Evolutionary conservation across 1,139 yeast species (phyloP).

Genomic region (Debaryomycetaceae sp.): DNA sequence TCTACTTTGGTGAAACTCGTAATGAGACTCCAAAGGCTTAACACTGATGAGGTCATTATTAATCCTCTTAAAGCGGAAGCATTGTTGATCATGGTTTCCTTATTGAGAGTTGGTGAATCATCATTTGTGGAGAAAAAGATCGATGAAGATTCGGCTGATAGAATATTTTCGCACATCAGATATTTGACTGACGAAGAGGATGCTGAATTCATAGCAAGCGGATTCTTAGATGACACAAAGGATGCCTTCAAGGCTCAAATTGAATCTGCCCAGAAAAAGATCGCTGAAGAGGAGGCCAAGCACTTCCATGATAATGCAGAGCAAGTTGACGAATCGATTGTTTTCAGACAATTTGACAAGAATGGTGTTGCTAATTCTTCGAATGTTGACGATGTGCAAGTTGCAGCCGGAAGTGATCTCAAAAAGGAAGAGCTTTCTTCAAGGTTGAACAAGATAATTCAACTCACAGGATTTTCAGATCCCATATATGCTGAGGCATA

Average conservation of each 20-base stretch:
- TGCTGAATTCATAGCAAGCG: conserved; percentile 51
- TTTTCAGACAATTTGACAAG: conserved; percentile 77
- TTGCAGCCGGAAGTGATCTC: conserved; percentile 42
- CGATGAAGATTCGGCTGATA: conserved; percentile 93
- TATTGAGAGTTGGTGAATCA: conserved; percentile 87
- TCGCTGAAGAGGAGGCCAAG: conserved; percentile 56
- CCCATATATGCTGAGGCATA: conserved; percentile 98
- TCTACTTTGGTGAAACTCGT: conserved; percentile 88
- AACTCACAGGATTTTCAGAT: conserved; percentile 94
- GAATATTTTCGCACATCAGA: conserved; percentile 80
- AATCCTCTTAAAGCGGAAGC: conserved; percentile 96
- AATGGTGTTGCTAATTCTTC: conserved; percentile 35
- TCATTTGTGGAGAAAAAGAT: conserved; percentile 69
- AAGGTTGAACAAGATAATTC: conserved; percentile 82
- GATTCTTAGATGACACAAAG: conserved; percentile 85
- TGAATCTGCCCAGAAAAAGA: conserved; percentile 50
- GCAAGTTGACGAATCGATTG: conserved; percentile 77
- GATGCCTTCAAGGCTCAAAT: conserved; percentile 75
- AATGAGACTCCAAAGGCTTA: conserved; percentile 65
- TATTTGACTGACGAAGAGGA: conserved; percentile 67
- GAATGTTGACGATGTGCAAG: conserved; percentile 49
- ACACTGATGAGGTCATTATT: conserved; percentile 52
- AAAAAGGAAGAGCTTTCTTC: conserved; percentile 65
- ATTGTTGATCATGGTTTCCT: conserved; percentile 84
- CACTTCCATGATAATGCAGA: conserved; percentile 67